Conservation (phyloP, 768 basidiomycete species). For the Exsudoporus frostii region DNA sequence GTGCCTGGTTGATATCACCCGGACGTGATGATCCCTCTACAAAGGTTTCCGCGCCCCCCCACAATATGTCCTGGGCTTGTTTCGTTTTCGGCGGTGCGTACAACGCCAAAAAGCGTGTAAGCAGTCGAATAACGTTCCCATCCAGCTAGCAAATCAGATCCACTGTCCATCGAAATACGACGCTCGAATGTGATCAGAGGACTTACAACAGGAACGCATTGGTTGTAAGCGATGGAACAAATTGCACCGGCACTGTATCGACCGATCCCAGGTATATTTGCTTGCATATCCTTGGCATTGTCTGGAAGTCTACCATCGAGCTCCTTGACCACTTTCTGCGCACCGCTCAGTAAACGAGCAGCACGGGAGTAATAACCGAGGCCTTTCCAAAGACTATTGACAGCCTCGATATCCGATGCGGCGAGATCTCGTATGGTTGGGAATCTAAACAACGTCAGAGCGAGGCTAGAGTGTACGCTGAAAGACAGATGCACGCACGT, state of each 20-base stretch:
- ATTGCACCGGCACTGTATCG: conserved; percentile 86
- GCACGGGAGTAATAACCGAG: conserved; percentile 90
- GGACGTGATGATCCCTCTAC: conserved; percentile 55
- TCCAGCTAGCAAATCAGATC: conserved; percentile 56
- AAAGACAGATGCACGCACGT: conserved; percentile 20
- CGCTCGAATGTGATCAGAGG: background rate
- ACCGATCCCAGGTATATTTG: conserved; percentile 82
- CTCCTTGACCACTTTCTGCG: conserved; percentile 69
- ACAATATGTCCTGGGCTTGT: conserved; percentile 73
- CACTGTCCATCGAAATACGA: background rate
- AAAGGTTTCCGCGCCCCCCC: conserved; percentile 71
- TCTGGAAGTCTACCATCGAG: conserved; percentile 71
- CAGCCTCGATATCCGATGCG: conserved; percentile 70
- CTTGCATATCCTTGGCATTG: conserved; percentile 78
- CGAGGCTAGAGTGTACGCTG: background rate
- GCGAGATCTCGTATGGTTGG: conserved; percentile 79
- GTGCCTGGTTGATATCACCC: conserved; percentile 87
- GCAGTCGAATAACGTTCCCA: conserved; percentile 85
- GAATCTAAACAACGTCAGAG: conserved; percentile 47
- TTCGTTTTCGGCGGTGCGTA: conserved; percentile 83
- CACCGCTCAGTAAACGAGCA: conserved; percentile 76
- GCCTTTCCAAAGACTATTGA: conserved; percentile 90
- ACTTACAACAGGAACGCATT: conserved; percentile 80
- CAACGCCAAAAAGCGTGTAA: conserved; percentile 79
- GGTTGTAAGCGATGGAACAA: conserved; percentile 84